These are phyloP conservation scores for Sphagnum magellanicum DNA, from an alignment of 228 moss, liverwort and hornwort species.

Conservation along the genomic window DNA sequence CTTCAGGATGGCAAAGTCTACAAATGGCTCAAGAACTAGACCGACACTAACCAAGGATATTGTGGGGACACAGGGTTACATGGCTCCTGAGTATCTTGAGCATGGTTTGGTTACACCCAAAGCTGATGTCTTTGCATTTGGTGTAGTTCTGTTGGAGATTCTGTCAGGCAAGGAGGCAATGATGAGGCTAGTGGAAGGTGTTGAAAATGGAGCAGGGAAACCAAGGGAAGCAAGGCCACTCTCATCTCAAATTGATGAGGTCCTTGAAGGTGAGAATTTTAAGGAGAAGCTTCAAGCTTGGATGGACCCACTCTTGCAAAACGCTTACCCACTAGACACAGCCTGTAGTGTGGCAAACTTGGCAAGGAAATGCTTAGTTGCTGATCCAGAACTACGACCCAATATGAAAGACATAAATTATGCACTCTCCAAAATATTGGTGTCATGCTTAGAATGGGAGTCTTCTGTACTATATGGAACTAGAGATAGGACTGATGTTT, in stretches of 20 bases:
- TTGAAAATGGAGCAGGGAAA: conserved; percentile 15
- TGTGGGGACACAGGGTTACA: conserved; percentile 75
- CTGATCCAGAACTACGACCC: conserved; percentile 50
- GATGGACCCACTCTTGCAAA: conserved; percentile 47
- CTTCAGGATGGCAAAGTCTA: conserved; percentile 70
- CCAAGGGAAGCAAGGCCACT: conserved; percentile 23
- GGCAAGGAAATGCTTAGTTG: conserved; percentile 53
- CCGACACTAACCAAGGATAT: conserved; percentile 64
- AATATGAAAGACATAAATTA: conserved; percentile 68
- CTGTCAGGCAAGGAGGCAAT: conserved; percentile 36
- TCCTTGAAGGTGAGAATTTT: conserved; percentile 36
- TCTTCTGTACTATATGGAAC: conserved; percentile 26
- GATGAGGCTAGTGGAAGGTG: conserved; percentile 10
- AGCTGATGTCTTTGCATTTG: conserved; percentile 75
- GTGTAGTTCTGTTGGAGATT: conserved; percentile 69
- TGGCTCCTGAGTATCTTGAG: conserved; percentile 80
- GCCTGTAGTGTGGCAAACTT: conserved; percentile 50
- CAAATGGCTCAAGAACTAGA: conserved; percentile 14
- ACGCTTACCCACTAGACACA: conserved; percentile 50
- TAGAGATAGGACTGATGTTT: conserved; percentile 10
- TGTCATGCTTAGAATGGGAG: conserved; percentile 67
- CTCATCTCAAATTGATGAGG: conserved; percentile 30
- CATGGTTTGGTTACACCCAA: conserved; percentile 71
- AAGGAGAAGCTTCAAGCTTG: conserved; percentile 31
- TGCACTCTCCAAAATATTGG: conserved; percentile 49